Conservation (phyloP, 495 filamentous ascomycete genomes). For the Lasiosphaeria miniovina region DNA sequence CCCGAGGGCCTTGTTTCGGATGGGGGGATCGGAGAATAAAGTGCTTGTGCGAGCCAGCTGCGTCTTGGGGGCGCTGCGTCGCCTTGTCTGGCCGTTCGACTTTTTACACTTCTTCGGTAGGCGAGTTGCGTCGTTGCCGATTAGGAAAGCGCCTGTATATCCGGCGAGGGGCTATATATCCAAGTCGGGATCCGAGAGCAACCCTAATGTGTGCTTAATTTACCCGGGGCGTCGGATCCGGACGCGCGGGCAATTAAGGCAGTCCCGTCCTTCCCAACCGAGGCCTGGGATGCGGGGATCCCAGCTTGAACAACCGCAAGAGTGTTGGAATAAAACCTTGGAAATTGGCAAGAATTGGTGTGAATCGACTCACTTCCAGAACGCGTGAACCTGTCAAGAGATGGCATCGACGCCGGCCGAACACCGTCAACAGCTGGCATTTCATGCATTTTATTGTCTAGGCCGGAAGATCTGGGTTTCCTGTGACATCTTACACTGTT, state of each 20-base stretch:
- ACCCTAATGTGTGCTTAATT: neutral
- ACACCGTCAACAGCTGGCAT: too few relatives aligned
- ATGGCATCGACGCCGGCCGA: too few relatives aligned
- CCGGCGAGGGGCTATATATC: constrained; percentile 3
- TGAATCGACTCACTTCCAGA: too few relatives aligned
- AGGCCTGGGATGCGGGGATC: too few relatives aligned
- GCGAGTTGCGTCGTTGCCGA: neutral
- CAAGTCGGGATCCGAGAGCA: neutral
- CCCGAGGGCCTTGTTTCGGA: constrained; percentile 5
- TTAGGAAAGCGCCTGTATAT: constrained; percentile 6
- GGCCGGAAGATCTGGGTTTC: too few relatives aligned
- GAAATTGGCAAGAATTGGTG: too few relatives aligned
- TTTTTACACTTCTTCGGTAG: constrained; percentile 19
- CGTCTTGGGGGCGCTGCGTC: neutral
- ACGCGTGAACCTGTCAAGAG: too few relatives aligned
- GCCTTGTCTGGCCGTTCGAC: neutral
- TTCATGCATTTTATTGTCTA: too few relatives aligned
- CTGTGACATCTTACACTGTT: too few relatives aligned
- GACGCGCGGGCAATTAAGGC: neutral
- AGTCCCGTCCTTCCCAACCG: too few relatives aligned
- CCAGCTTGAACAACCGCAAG: too few relatives aligned
- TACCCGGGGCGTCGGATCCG: neutral
- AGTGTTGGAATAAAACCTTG: too few relatives aligned
- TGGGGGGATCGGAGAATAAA: constrained; percentile 4
- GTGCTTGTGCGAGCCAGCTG: neutral